Conservation (phyloP, 2,329 filamentous ascomycete genomes). For the Colletotrichum sp. region DNA sequence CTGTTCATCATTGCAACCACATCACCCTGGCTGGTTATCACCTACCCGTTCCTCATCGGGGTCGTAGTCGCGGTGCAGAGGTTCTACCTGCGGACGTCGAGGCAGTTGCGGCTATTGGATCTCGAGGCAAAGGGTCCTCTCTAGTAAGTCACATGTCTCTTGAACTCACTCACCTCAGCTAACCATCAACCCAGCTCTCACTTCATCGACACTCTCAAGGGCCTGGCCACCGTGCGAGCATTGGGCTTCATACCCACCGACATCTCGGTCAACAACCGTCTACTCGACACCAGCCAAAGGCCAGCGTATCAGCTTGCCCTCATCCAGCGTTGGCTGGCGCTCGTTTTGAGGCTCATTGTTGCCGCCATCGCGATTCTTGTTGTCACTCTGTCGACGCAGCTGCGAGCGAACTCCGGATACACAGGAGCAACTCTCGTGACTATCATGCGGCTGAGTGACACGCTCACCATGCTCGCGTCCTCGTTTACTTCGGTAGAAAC, state of each 20-base stretch:
- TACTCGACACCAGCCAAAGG: slow-evolving; percentile 59
- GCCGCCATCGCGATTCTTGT: slow-evolving; percentile 52
- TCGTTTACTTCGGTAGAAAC: slow-evolving; percentile 37
- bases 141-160: slow-evolving; percentile 42
- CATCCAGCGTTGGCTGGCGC: slow-evolving; percentile 62
- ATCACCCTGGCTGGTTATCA: slow-evolving; percentile 50
- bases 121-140: slow-evolving; percentile 66
- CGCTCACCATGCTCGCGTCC: slow-evolving; percentile 31
- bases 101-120: slow-evolving; percentile 65
- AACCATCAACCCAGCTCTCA: slow-evolving; percentile 37
- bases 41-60: slow-evolving; percentile 52
- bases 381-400: slow-evolving; percentile 51
- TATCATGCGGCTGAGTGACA: slow-evolving; percentile 39
- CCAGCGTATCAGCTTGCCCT: slow-evolving; percentile 63
- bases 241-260: slow-evolving; percentile 57
- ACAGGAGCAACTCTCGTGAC: slow-evolving; percentile 43
- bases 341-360: slow-evolving; percentile 55
- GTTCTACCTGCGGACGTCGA: slow-evolving; percentile 64
- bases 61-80: slow-evolving; percentile 57
- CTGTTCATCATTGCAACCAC: slow-evolving; percentile 49
- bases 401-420: slow-evolving; percentile 39
- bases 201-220: slow-evolving; percentile 61
- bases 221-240: slow-evolving; percentile 60
- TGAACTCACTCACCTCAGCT: background rate
- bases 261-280: slow-evolving; percentile 45